Percentiles rank a stretch among this genome's conserved stretches.
phyloP scores from a whole-genome alignment of 805 yeast genomes.

The Schwanniomyces pseudopolymorphus region DNA sequence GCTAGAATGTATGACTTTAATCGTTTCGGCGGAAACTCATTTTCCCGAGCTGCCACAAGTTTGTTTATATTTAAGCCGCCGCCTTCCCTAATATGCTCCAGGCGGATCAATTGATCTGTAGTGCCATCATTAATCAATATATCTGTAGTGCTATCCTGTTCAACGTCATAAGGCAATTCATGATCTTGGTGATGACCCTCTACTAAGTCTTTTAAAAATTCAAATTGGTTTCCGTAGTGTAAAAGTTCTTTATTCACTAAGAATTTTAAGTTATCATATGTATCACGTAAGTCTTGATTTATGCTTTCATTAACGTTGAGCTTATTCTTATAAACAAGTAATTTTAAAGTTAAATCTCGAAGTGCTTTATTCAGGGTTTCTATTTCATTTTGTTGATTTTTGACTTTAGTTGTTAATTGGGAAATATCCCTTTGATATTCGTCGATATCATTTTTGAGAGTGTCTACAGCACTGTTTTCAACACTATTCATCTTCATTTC shows the following conservation, averaged over 20 bases:
- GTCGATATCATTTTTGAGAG: neutral
- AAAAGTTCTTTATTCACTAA: neutral
- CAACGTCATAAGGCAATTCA: neutral
- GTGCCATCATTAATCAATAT: slow-evolving; percentile 1
- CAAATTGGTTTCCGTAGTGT: neutral
- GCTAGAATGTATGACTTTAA: slow-evolving; percentile 1
- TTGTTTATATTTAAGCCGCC: neutral
- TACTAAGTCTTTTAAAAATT: neutral
- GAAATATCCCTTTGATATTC: neutral
- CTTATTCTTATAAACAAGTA: neutral
- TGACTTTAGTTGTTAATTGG: neutral
- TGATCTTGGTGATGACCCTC: neutral
- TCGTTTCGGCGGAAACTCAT: neutral
- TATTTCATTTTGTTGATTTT: neutral
- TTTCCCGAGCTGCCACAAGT: neutral
- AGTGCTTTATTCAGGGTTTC: neutral
- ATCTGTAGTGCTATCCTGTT: neutral
- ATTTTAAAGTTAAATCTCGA: neutral
- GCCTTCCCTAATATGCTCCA: neutral
- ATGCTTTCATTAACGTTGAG: neutral
- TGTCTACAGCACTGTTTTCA: neutral
- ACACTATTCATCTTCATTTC: neutral
- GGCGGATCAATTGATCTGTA: neutral
- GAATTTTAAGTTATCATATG: neutral
- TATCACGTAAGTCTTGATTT: neutral